These are phyloP conservation scores for Mycena crocata DNA, from an alignment of 768 basidiomycete species.

Conservation along the genomic window DNA sequence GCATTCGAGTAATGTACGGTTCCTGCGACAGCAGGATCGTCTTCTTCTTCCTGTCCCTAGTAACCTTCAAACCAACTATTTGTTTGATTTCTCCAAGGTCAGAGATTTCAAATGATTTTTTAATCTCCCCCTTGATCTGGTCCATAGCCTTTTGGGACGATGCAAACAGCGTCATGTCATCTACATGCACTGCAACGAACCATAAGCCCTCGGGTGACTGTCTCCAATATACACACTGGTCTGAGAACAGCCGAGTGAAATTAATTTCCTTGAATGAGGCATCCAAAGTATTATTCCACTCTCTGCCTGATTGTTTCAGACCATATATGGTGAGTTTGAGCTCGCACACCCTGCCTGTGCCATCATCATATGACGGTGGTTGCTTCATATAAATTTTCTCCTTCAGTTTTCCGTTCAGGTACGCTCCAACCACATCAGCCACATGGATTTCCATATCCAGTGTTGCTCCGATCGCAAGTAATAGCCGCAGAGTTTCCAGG, in stretches of 20 bases:
- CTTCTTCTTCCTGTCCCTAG: too few relatives aligned
- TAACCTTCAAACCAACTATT: not conserved
- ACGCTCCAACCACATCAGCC: too few relatives aligned
- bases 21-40: too few relatives aligned
- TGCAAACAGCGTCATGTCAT: constrained; percentile 32
- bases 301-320: constrained; percentile 36
- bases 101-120: not conserved
- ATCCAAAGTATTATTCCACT: constrained; percentile 26
- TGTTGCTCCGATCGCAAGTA: too few relatives aligned
- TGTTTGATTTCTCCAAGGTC: too few relatives aligned
- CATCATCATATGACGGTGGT: constrained; percentile 38
- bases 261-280: constrained; percentile 22
- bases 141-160: not conserved
- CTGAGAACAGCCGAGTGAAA: constrained; percentile 24
- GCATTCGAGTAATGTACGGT: too few relatives aligned
- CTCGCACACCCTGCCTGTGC: constrained; percentile 12
- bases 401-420: too few relatives aligned
- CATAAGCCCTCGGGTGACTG: not conserved
- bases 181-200: constrained; percentile 30
- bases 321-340: constrained; percentile 41
- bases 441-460: too few relatives aligned
- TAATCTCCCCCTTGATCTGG: constrained; percentile 11
- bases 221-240: constrained; percentile 33
- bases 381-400: constrained; percentile 38
- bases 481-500: too few relatives aligned